Conservation (phyloP, 352 stramenopile genomes). For the Globisporangium parvum region DNA sequence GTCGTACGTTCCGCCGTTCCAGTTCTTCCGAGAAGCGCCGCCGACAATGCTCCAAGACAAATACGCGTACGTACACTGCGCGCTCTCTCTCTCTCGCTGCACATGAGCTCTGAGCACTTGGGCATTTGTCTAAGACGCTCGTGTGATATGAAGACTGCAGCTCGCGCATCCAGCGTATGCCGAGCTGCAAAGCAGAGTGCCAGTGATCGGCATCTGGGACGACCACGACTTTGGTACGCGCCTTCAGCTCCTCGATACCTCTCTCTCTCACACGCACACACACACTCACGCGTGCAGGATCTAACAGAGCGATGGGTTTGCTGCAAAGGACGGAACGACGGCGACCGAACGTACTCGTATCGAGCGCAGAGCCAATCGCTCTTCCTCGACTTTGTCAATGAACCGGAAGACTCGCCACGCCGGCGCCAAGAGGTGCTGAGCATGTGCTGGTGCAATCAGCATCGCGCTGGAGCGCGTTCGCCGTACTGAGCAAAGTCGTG, state of each 20-base stretch:
- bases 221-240: constrained; percentile 86
- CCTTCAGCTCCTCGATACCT: neutral
- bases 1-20: constrained; percentile 30
- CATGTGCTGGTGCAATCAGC: neutral
- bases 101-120: too few species aligned
- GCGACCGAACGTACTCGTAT: constrained; percentile 63
- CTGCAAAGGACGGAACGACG: constrained; percentile 46
- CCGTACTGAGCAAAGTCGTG: neutral
- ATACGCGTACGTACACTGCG: constrained; percentile 41
- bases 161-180: constrained; percentile 59
- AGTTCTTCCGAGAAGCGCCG: constrained; percentile 57
- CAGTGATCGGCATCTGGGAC: constrained; percentile 85
- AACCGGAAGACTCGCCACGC: constrained; percentile 64
- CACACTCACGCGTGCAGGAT: neutral
- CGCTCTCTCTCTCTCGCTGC: neutral
- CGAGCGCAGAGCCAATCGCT: constrained; percentile 73
- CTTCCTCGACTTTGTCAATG: constrained; percentile 83
- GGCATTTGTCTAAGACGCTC: neutral
- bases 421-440: constrained; percentile 57
- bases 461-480: too few species aligned
- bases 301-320: neutral
- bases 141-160: constrained; percentile 36
- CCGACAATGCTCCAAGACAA: constrained; percentile 37
- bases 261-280: neutral
- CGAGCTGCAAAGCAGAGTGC: constrained; percentile 44